Percentiles rank a stretch among this genome's conserved stretches.
phyloP scores from a whole-genome alignment of 192 early-diverging fungal species.

The Coemansia sp. region DNA sequence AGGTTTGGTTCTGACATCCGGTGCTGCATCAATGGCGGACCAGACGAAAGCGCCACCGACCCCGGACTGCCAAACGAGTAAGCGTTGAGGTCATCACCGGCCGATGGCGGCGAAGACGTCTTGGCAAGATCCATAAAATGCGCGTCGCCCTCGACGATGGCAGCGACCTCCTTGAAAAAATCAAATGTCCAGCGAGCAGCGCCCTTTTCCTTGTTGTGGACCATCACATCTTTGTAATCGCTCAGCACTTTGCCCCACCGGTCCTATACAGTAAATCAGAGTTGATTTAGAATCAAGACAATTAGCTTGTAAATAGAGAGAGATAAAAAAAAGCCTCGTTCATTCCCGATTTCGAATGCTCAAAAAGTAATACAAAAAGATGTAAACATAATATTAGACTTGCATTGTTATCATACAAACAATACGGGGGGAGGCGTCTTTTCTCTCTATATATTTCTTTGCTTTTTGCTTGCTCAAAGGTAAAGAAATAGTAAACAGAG shows the following conservation, averaged over 20 bases:
- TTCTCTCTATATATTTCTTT: neutral
- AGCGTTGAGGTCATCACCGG: conserved; percentile 20
- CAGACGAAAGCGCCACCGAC: neutral
- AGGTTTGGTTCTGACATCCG: conserved; percentile 50
- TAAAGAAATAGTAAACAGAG: neutral
- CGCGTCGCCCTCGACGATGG: conserved; percentile 43
- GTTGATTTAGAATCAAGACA: neutral
- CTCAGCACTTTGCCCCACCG: conserved; percentile 57
- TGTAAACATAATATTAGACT: conserved; percentile 10
- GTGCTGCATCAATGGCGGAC: conserved; percentile 30
- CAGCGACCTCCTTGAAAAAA: conserved; percentile 52
- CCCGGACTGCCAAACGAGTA: conserved; percentile 29
- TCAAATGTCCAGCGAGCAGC: conserved; percentile 56
- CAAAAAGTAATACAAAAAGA: neutral
- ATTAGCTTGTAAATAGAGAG: neutral
- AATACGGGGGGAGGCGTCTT: neutral
- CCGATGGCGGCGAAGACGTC: conserved; percentile 24
- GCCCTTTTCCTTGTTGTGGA: conserved; percentile 55
- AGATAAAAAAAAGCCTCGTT: neutral
- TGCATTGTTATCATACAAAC: neutral
- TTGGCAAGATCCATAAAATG: conserved; percentile 38
- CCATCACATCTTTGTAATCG: conserved; percentile 54
- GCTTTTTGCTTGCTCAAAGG: too few species aligned
- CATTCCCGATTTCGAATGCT: neutral
- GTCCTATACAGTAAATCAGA: conserved; percentile 25